Evolutionary conservation across 1,284 basidiomycete species (phyloP).

Genomic region (Naganishia sp.): DNA sequence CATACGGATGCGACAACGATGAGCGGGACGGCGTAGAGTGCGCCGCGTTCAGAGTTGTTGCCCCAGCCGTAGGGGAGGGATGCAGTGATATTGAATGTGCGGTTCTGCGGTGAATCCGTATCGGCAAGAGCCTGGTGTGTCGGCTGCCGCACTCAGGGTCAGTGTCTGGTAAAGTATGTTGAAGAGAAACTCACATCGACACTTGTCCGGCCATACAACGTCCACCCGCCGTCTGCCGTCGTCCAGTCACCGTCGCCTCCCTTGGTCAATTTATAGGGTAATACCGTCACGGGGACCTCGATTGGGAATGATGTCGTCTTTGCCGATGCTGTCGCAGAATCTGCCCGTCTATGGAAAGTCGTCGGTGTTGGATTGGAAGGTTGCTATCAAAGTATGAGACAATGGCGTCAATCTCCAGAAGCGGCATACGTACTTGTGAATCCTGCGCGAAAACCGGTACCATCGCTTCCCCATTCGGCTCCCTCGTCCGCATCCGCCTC

Average conservation of each 20-base stretch:
- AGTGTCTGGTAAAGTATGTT: neutral
- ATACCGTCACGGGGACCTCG: slow-evolving; percentile 35
- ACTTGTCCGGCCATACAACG: slow-evolving; percentile 41
- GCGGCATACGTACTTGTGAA: slow-evolving; percentile 15
- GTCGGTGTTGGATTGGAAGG: slow-evolving; percentile 12
- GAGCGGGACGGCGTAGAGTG: slow-evolving; percentile 50
- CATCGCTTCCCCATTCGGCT: neutral
- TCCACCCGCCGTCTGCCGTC: slow-evolving; percentile 42
- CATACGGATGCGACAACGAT: slow-evolving; percentile 50
- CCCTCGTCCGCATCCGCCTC: neutral
- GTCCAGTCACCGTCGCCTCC: slow-evolving; percentile 41
- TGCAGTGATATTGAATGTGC: slow-evolving; percentile 14
- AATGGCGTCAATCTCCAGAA: too few relatives aligned
- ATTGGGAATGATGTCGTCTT: slow-evolving; percentile 11
- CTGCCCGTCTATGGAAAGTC: slow-evolving; percentile 1
- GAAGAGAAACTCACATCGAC: slow-evolving; percentile 9
- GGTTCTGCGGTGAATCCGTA: neutral
- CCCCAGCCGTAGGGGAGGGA: slow-evolving; percentile 43
- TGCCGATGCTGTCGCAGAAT: neutral
- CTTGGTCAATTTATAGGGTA: slow-evolving; percentile 44
- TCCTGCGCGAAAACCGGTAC: neutral
- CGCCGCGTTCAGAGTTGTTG: slow-evolving; percentile 40
- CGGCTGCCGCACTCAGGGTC: neutral
- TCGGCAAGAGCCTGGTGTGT: slow-evolving; percentile 14
- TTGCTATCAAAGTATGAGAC: slow-evolving; percentile 1